phyloP scores from a whole-genome alignment of 768 basidiomycete species.

The Crassisporium funariophilum region DNA sequence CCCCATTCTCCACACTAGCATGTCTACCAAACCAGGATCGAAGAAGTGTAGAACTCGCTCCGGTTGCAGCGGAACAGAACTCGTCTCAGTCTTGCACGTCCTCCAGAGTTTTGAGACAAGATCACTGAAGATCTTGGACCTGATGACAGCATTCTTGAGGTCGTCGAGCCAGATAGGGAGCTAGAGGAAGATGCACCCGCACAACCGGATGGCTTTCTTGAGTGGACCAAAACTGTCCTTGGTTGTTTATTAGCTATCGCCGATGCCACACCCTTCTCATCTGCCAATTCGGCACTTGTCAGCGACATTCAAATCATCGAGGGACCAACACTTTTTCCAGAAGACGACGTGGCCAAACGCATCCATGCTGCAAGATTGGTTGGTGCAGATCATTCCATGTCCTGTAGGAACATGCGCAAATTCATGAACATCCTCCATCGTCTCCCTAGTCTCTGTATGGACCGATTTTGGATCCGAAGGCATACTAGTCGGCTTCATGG shows the following conservation, averaged over 20 bases:
- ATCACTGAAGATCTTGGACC: constrained; percentile 12
- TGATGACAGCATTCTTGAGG: constrained; percentile 10
- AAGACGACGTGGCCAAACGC: constrained; percentile 15
- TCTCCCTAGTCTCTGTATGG: too few species aligned
- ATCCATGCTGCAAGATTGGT: constrained; percentile 12
- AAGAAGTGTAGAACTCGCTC: neutral
- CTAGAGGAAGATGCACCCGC: constrained; percentile 11
- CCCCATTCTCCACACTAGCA: too few species aligned
- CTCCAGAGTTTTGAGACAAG: constrained; percentile 15
- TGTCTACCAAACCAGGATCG: neutral
- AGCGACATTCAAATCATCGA: constrained; percentile 12
- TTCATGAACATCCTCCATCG: constrained; percentile 16
- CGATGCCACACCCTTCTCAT: constrained; percentile 13
- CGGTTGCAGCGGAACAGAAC: constrained; percentile 16
- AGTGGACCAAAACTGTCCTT: constrained; percentile 11
- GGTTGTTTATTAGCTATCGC: constrained; percentile 6
- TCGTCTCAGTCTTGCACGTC: constrained; percentile 11
- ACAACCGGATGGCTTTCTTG: constrained; percentile 15
- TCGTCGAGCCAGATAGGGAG: constrained; percentile 7
- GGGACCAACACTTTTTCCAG: constrained; percentile 12
- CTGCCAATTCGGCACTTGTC: constrained; percentile 14
- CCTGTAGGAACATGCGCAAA: constrained; percentile 16
- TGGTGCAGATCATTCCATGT: constrained; percentile 17
- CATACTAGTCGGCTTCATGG: too few species aligned
- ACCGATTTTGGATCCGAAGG: too few species aligned